Base-by-base conservation (phyloP, 805 yeast species). In the Hanseniaspora singularis region DNA sequence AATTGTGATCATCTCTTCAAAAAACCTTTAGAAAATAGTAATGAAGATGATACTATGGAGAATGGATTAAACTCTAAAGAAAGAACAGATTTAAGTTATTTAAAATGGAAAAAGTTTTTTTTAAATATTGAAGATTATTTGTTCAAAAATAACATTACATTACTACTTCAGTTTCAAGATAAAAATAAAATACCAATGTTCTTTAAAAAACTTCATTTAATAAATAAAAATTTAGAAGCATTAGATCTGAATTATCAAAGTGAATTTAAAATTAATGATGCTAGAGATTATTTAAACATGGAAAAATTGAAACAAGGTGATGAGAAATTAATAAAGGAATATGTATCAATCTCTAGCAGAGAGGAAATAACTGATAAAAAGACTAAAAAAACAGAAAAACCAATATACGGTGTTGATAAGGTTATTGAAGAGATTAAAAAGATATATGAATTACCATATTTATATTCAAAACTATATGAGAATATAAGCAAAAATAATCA, bases 261-360 rank as follows among this genome's bases (percentile, higher is more conserved):
- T n/a, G 19, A 30, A 3, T 4, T 4, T 14, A 12, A 27, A 11
- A n/a, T 30, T 4, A 23, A 15, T 23, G 48, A 44, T n/a, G 34
- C 31, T 14, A 44, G 48, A 31, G 48, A 44, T 12, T 44, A 18
- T 22, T 11, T 23, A 4, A 44, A 44, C 22, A 4, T 44, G 3
- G 7, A n/a, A 4, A 44, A 37, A 24, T 10, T 36, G 10, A 8
- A 8, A 33, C 5, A 4, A 7, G 15, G 20, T 24, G 10, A 24
- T 24, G 10, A 10, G 10, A 24, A 10, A 7, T 5, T 9, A 4
- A 5, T 7, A 4, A 10, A 19, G 18, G 18, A 24, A 24, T 36
- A 36, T 36, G 22, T 24, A 14, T 15, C 28, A 23, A 6, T 23
- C 4, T 4, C 9, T 24, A 12, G 22, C 4, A 23, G 39, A 36